Conservation (phyloP, 2,329 filamentous ascomycete genomes). For the Pseudopithomyces chartarum region DNA sequence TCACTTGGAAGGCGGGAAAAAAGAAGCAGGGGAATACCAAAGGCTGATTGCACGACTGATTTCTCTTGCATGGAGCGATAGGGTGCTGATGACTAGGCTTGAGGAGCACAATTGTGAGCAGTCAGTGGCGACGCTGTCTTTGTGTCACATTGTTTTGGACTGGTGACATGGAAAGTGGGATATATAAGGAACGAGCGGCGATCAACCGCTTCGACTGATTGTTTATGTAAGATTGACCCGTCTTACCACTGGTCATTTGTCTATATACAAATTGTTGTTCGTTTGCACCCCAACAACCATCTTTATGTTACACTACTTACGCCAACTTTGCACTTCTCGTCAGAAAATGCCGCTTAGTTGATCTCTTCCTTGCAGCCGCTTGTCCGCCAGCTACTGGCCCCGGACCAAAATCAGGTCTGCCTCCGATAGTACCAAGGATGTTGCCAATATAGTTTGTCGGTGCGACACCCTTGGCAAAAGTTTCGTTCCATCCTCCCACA, state of each 20-base stretch:
- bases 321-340: not conserved
- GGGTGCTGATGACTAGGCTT: not conserved
- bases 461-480: conserved; percentile 60
- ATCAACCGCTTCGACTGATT: too few relatives aligned
- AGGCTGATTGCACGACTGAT: not conserved
- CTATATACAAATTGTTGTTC: not conserved
- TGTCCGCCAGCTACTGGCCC: conserved; percentile 45
- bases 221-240: too few relatives aligned
- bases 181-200: too few relatives aligned
- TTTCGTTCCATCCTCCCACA: conserved; percentile 62
- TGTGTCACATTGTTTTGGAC: too few relatives aligned
- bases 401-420: conserved; percentile 67
- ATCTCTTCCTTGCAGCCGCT: conserved; percentile 10
- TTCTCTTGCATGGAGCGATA: not conserved
- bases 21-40: not conserved
- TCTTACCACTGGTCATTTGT: not conserved
- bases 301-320: not conserved
- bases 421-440: conserved; percentile 71
- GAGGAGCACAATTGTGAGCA: too few relatives aligned
- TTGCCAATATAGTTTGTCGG: conserved; percentile 71
- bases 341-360: not conserved
- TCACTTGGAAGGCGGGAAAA: not conserved
- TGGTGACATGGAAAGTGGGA: too few relatives aligned
- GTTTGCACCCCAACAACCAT: not conserved
- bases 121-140: too few relatives aligned